These are phyloP conservation scores for Dothistroma septosporum DNA, from an alignment of 2,329 filamentous ascomycete genomes.

Conservation along the genomic window DNA sequence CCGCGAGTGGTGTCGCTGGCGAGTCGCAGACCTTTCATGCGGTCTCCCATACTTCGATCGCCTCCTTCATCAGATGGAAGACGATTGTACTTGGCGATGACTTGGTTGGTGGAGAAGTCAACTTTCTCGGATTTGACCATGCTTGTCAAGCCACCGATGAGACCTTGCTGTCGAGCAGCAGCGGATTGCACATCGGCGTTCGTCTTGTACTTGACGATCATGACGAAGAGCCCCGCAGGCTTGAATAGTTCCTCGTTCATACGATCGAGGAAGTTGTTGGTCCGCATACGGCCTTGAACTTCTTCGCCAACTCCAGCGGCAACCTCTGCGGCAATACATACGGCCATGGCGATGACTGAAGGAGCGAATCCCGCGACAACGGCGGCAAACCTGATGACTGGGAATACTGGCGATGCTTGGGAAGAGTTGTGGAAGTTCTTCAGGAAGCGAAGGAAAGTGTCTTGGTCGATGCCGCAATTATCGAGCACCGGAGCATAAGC, in stretches of 20 bases:
- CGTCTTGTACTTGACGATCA: conserved; percentile 45
- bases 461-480: conserved; percentile 47
- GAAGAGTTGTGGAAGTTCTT: conserved; percentile 46
- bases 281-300: conserved; percentile 36
- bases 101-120: conserved; percentile 37
- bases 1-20: conserved; percentile 41
- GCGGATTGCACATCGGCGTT: conserved; percentile 18
- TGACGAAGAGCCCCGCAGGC: conserved; percentile 53
- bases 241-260: conserved; percentile 56
- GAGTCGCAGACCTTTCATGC: conserved; percentile 36
- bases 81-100: conserved; percentile 27
- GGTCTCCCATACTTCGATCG: conserved; percentile 20
- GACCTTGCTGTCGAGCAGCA: conserved; percentile 2
- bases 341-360: conserved; percentile 40
- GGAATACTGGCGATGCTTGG: conserved; percentile 35
- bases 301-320: conserved; percentile 43
- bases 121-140: conserved; percentile 28
- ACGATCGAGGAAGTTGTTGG: conserved; percentile 53
- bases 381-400: conserved; percentile 29
- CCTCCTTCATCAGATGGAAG: conserved; percentile 4
- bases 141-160: background rate
- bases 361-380: conserved; percentile 40
- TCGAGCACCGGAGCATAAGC: conserved; percentile 51
- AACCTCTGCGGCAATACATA: conserved; percentile 44
- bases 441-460: conserved; percentile 48